Conservation (phyloP, 1,139 yeast genomes). For the Candida freyschussii region DNA sequence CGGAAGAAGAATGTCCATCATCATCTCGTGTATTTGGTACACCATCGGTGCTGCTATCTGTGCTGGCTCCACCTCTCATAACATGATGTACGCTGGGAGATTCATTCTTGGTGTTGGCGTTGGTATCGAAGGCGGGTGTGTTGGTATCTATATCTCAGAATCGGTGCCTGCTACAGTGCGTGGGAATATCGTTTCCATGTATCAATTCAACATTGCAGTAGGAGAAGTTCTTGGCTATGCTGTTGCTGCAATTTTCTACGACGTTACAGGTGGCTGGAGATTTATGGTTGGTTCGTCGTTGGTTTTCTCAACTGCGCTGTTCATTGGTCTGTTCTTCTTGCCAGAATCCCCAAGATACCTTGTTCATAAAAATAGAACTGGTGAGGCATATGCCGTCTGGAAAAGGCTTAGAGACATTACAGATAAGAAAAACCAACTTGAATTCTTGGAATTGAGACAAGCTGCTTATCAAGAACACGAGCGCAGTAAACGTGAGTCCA, state of each 20-base stretch:
- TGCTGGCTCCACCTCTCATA: slow-evolving; percentile 41
- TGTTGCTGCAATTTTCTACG: slow-evolving; percentile 50
- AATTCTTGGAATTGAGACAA: slow-evolving; percentile 44
- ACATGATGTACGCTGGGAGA: slow-evolving; percentile 51
- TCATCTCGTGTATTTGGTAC: slow-evolving; percentile 50
- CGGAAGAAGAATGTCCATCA: slow-evolving; percentile 49
- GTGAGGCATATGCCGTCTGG: slow-evolving; percentile 54
- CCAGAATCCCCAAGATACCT: slow-evolving; percentile 53
- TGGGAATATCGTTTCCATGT: slow-evolving; percentile 53
- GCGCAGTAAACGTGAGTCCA: slow-evolving; percentile 28
- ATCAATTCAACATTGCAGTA: slow-evolving; percentile 53
- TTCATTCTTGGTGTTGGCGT: slow-evolving; percentile 54
- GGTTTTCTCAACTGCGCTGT: slow-evolving; percentile 47
- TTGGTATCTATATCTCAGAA: slow-evolving; percentile 55
- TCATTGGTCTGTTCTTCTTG: slow-evolving; percentile 42
- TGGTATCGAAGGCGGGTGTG: slow-evolving; percentile 59
- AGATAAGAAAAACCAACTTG: slow-evolving; percentile 37
- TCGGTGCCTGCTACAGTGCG: slow-evolving; percentile 53
- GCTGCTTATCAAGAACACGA: slow-evolving; percentile 34
- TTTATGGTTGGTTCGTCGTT: slow-evolving; percentile 56
- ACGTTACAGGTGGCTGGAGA: slow-evolving; percentile 54
- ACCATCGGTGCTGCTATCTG: slow-evolving; percentile 53
- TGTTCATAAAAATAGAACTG: slow-evolving; percentile 44
- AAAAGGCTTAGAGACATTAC: slow-evolving; percentile 44
- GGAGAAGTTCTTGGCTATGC: slow-evolving; percentile 58